phyloP scores from a whole-genome alignment of 352 stramenopile genomes.

The Plasmopara muralis region DNA sequence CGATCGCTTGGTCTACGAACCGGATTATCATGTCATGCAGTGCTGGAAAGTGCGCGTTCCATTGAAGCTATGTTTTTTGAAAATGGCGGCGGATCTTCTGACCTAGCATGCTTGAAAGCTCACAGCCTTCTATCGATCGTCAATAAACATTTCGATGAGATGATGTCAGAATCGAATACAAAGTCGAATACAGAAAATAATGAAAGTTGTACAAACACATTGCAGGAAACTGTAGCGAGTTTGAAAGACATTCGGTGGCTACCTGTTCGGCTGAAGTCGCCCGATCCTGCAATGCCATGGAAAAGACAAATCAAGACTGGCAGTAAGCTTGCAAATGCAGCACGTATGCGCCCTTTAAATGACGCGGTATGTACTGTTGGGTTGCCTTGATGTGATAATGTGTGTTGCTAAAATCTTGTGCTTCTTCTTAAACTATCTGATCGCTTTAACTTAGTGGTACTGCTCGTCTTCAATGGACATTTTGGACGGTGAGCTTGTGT shows the following conservation, averaged over 20 bases:
- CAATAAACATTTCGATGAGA: constrained; percentile 72
- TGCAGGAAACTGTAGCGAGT: constrained; percentile 25
- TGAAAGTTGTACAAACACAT: constrained; percentile 9
- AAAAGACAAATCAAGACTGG: constrained; percentile 10
- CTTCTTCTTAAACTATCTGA: not conserved
- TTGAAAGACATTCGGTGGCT: constrained; percentile 39
- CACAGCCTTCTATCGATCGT: constrained; percentile 55
- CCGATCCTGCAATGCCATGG: constrained; percentile 59
- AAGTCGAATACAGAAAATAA: constrained; percentile 5
- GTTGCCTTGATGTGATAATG: constrained; percentile 1
- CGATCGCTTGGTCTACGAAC: constrained; percentile 48
- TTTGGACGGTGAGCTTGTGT: constrained; percentile 46
- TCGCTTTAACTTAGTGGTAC: constrained; percentile 35
- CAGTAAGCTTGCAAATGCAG: constrained; percentile 29
- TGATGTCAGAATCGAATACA: constrained; percentile 22
- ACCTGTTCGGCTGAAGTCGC: constrained; percentile 24
- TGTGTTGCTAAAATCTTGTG: not conserved
- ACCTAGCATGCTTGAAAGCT: constrained; percentile 35
- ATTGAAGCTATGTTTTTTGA: constrained; percentile 47
- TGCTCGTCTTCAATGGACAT: constrained; percentile 52
- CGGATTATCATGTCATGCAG: constrained; percentile 56
- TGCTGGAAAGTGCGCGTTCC: constrained; percentile 59
- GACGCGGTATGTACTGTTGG: constrained; percentile 42
- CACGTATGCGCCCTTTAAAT: constrained; percentile 37
- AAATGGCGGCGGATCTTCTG: constrained; percentile 7